Percentiles rank a stretch among this genome's conserved stretches.
phyloP scores from a whole-genome alignment of 306 rosid species.

The Delonix regia region DNA sequence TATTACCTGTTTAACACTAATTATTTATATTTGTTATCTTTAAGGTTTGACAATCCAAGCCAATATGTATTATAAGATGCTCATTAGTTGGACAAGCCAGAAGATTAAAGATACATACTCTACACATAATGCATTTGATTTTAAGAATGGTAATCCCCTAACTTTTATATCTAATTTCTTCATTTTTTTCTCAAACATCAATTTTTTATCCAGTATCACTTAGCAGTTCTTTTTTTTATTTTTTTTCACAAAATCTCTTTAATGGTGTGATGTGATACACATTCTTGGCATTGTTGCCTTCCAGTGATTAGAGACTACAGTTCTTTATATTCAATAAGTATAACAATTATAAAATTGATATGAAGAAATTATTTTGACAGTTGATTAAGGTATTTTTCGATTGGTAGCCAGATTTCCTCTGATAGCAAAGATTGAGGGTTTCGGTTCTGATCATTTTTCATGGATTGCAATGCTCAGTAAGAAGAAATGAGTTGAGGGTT shows the following conservation, averaged over 20 bases:
- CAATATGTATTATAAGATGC: slow-evolving; percentile 88
- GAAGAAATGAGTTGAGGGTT: slow-evolving; percentile 4
- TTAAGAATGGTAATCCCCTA: slow-evolving; percentile 63
- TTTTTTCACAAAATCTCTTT: neutral
- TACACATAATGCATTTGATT: slow-evolving; percentile 83
- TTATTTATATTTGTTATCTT: slow-evolving; percentile 31
- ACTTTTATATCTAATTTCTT: slow-evolving; percentile 17
- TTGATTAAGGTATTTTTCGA: neutral
- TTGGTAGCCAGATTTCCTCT: neutral
- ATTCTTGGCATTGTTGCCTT: slow-evolving; percentile 28
- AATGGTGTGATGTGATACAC: slow-evolving; percentile 3
- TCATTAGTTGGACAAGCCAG: slow-evolving; percentile 97
- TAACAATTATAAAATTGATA: slow-evolving; percentile 7
- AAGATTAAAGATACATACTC: slow-evolving; percentile 79
- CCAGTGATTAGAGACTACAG: neutral
- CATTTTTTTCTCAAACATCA: neutral
- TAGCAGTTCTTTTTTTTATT: neutral
- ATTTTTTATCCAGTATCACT: neutral
- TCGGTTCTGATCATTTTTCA: slow-evolving; percentile 14
- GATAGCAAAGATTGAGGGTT: slow-evolving; percentile 9
- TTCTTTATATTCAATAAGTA: slow-evolving; percentile 14
- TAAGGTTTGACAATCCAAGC: slow-evolving; percentile 93
- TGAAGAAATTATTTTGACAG: neutral
- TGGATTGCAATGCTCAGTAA: neutral
- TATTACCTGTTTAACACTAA: slow-evolving; percentile 31